Evolutionary conservation across 2,329 filamentous ascomycete species (phyloP), one percentile per base, ranked within the genome.

Genomic region (Emericellopsis cladophorae): DNA sequence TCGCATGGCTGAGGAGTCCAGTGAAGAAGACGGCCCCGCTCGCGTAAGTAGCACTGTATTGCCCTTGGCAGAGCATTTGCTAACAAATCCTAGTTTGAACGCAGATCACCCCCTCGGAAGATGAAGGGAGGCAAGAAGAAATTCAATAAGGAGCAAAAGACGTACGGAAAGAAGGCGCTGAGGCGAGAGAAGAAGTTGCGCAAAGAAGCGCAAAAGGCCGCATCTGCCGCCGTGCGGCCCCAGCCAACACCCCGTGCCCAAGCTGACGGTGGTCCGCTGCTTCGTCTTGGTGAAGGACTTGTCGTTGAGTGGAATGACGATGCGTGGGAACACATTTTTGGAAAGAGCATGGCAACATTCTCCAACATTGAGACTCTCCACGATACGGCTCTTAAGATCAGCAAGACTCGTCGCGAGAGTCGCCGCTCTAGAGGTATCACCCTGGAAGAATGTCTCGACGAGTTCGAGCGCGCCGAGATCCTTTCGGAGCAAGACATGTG

Each of bases 401-500:
- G 68, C 41, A 81, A 89, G 31, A 67, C 68, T 38, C 67, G 66
- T 44, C 81, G 87, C 7, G 74, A 81, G 59, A 71, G 55, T 23
- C 62, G 63, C 12, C 55, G 57, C 10, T 60, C 58, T 16, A 53
- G 79, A 41, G 92, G 92, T 23, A 81, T 95, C 48, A 81, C 79
- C 1, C 70, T 98, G 5, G 83, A 92, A 18, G 88, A 95, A 51
- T 98, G 92, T 55, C 74, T 98, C 41, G 83, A 89, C 44, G 92
- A 96, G 60, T 96, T 95, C 50, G 86, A 92, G 54, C 90, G 90
- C 56, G 84, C 89, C 45, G 92, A 98, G 61, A 79, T 95, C 12
- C 68, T 98, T 5, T 95, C 90, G 0, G 87, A 95, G 57, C 84
- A 93, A 54, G 93, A 98, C 57, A 90, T 87, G 45, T 98, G 92